phyloP scores from a whole-genome alignment of 2,329 filamentous ascomycete genomes.

The Apiospora rasikravindrae region DNA sequence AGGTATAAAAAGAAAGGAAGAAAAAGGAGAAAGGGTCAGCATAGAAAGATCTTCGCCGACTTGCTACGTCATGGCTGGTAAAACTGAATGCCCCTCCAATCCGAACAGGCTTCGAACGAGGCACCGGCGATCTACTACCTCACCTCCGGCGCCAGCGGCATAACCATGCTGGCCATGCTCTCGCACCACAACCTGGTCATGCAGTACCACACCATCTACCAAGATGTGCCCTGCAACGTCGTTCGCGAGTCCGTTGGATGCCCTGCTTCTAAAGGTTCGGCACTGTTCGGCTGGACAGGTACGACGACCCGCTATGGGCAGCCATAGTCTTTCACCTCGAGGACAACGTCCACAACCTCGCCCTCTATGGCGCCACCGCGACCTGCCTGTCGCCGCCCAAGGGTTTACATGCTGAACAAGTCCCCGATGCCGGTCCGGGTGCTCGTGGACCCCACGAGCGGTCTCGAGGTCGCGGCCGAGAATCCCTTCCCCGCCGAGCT shows the following conservation, averaged over 20 bases:
- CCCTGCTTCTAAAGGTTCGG: slow-evolving; percentile 61
- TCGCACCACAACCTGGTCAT: slow-evolving; percentile 42
- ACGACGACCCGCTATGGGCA: slow-evolving; percentile 51
- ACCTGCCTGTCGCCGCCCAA: slow-evolving; percentile 54
- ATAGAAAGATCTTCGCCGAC: slow-evolving; percentile 20
- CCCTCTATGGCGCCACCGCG: slow-evolving; percentile 52
- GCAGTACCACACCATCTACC: slow-evolving; percentile 38
- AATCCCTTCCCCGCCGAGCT: neutral
- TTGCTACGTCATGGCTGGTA: slow-evolving; percentile 27
- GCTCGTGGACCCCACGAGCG: slow-evolving; percentile 22
- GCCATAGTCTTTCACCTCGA: slow-evolving; percentile 49
- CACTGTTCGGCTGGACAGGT: slow-evolving; percentile 50
- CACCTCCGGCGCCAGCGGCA: slow-evolving; percentile 43
- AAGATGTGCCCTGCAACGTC: slow-evolving; percentile 39
- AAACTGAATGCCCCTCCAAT: slow-evolving; percentile 25
- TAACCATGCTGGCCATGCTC: slow-evolving; percentile 46
- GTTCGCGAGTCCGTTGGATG: slow-evolving; percentile 52
- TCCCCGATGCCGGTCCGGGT: slow-evolving; percentile 32
- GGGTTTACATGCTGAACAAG: slow-evolving; percentile 41
- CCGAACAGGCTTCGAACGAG: slow-evolving; percentile 29
- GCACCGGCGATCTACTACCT: slow-evolving; percentile 37
- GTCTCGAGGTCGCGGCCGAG: neutral
- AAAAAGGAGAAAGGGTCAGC: too few species aligned
- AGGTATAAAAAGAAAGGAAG: too few species aligned
- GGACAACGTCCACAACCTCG: slow-evolving; percentile 45